Evolutionary conservation across 2,329 filamentous ascomycete species (phyloP).

Genomic region (Coleophoma eucalyptorum): DNA sequence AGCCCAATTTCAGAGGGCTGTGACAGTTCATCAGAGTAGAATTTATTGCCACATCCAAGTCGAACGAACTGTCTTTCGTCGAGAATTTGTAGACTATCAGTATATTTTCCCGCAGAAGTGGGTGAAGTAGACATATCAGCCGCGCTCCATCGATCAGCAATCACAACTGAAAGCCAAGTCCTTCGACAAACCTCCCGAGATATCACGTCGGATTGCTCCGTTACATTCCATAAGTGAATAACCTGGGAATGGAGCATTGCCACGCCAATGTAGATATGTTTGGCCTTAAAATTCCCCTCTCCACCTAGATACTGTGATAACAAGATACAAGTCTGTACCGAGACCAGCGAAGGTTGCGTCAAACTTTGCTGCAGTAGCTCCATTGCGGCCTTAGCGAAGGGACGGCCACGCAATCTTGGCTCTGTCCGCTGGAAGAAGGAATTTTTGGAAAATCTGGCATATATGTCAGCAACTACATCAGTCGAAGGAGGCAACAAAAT

Average conservation of each 20-base stretch:
- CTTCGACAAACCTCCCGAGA: constrained; percentile 7
- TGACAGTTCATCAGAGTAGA: background rate
- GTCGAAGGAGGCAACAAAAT: background rate
- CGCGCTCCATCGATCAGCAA: constrained; percentile 13
- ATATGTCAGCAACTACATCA: too few relatives aligned
- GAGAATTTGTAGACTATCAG: constrained; percentile 4
- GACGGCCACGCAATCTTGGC: constrained; percentile 1
- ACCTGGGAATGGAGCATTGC: constrained; percentile 10
- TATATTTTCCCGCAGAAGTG: constrained; percentile 1
- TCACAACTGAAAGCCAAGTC: constrained; percentile 10
- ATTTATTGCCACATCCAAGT: background rate
- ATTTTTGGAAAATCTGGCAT: constrained; percentile 7
- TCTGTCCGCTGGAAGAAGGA: constrained; percentile 3
- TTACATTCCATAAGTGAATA: constrained; percentile 9
- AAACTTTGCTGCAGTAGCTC: constrained; percentile 7
- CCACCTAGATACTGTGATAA: constrained; percentile 10
- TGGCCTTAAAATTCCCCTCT: constrained; percentile 9
- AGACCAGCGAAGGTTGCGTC: constrained; percentile 6
- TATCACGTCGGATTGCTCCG: constrained; percentile 2
- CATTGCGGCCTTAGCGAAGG: constrained; percentile 5
- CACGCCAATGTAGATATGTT: constrained; percentile 12
- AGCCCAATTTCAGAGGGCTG: constrained; percentile 5
- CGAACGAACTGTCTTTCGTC: constrained; percentile 11
- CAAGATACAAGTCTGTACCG: constrained; percentile 9
- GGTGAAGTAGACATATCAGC: constrained; percentile 10